Evolutionary conservation across 2,329 filamentous ascomycete genomes (phyloP), one percentile per base, ranked within the genome.

Genomic region (Zymoseptoria brevis): DNA sequence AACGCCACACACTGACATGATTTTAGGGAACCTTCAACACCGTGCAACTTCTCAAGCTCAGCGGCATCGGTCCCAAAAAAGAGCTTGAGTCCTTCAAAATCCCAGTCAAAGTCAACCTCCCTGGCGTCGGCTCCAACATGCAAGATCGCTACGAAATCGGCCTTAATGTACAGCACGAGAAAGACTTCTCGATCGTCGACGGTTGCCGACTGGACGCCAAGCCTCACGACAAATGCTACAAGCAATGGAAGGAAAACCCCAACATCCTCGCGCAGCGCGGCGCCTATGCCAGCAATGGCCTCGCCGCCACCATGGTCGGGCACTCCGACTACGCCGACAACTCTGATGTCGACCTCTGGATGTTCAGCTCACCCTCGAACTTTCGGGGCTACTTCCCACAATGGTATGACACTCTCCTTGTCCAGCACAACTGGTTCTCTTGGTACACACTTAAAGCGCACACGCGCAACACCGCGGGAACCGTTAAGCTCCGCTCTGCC

Each of bases 41-140:
- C 1, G 83, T 84, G 3, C 85, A 87, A 69, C 72, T 88, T 2
- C 79, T 88, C 16, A 82, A 87, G 71, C 79, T 87, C 2, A 82
- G 77, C 53, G 85, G 85, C 19, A 77, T 87, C 35, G 85, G 85
- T 0, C 83, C 83, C 0, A 67, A 72, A 8, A 67, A 73, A 0
- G 79, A 84, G 62, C 77, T 88, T 3, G 60, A 75, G n/a, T 75
- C 76, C 57, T 78, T 81, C 66, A 72, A 75, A 19, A 86, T 87
- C 62, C 67, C 76, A 1, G 72, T 82, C 0, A 63, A 85, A 16
- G 75, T 79, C 8, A 77, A 86, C 61, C 80, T 83, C 0, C 80
- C 81, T 1, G 82, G 85, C 48, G 83, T 88, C 2, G 85, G 85
- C 3, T 80, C 80, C 60, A 84, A 87, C 71, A 76, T 88, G 3